A percentile compares a stretch with the other conserved stretches of the same genome.
phyloP scores from a whole-genome alignment of 2,329 filamentous ascomycete genomes.

The Shiraia bambusicola region DNA sequence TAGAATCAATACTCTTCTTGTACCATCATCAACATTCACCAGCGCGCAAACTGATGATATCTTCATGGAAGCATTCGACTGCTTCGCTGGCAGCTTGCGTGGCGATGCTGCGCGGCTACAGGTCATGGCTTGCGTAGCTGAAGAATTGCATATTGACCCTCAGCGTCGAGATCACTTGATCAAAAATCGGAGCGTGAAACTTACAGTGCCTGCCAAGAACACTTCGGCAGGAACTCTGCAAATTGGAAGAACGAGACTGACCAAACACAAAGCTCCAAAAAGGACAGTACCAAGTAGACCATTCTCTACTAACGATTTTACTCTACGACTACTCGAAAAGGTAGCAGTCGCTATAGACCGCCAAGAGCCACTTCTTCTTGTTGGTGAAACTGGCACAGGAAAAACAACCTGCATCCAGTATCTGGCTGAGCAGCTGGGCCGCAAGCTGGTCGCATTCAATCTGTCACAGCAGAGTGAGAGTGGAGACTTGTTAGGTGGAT shows the following conservation, averaged over 20 bases:
- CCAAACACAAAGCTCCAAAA: constrained; percentile 47
- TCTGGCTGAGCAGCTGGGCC: constrained; percentile 77
- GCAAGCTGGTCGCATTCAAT: constrained; percentile 90
- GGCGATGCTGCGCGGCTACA: constrained; percentile 61
- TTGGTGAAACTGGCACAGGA: constrained; percentile 98
- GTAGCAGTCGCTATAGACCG: constrained; percentile 79
- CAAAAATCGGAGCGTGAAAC: constrained; percentile 68
- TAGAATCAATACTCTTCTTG: constrained; percentile 68
- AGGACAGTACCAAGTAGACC: constrained; percentile 48
- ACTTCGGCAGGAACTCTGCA: constrained; percentile 31
- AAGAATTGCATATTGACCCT: constrained; percentile 83
- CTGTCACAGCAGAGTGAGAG: constrained; percentile 97
- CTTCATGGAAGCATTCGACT: constrained; percentile 91
- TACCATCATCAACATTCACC: constrained; percentile 61
- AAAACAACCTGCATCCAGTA: constrained; percentile 97
- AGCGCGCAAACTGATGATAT: constrained; percentile 78
- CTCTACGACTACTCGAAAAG: constrained; percentile 81
- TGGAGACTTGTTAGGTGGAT: constrained; percentile 91
- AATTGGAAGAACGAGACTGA: constrained; percentile 48
- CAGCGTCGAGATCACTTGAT: constrained; percentile 80
- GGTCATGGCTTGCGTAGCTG: constrained; percentile 71
- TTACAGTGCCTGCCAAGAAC: constrained; percentile 43
- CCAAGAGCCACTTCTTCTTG: constrained; percentile 85
- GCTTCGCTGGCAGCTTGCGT: constrained; percentile 80
- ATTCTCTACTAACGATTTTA: constrained; percentile 87